Evolutionary conservation across 805 yeast genomes (phyloP), one percentile per base, ranked within the genome.

Genomic region (Candida berthetii): DNA sequence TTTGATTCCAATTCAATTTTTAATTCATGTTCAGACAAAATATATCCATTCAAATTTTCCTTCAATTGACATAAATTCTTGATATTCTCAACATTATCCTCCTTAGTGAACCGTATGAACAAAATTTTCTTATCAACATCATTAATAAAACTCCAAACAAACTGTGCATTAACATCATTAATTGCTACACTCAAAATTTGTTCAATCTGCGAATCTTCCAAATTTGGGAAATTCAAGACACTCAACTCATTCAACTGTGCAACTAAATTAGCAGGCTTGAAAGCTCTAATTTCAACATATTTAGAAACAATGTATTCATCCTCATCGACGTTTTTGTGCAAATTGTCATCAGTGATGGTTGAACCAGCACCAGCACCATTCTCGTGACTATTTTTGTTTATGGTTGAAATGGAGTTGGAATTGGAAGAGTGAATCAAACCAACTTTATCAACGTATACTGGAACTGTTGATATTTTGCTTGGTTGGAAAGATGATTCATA

Each of bases 211-310:
- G 44, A 42, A 33, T 51, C 50, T 27, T 54, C 49, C 4, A 69
- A 44, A 13, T 55, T 58, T 7, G 66, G 68, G 40, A 72, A 60
- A 32, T 62, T 62, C 19, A 55, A 51, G 11, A 71, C 45, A 5
- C 61, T 49, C 2, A 68, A 52, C 4, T 65, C 60, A 37, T 54
- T 48, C 6, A 68, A 41, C 42, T 72, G 73, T 29, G 67, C 60
- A 35, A 60, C 54, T 32, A 66, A 52, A 34, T 59, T 66, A 2
- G 42, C 39, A 0, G 74, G 72, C 4, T 40, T 43, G 29, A 71
- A 60, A 4, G 39, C 36, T 5, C 52, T 53, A 13, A 70, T 52
- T 2, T 55, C 62, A 6, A 59, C 34, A 35, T 35, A 45, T 6
- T 46, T 40, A 7, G 29, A 11, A 1, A 46, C 19, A 11, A 31